Conservation (phyloP, 495 filamentous ascomycete genomes). For the Corynascus novoguineensis region DNA sequence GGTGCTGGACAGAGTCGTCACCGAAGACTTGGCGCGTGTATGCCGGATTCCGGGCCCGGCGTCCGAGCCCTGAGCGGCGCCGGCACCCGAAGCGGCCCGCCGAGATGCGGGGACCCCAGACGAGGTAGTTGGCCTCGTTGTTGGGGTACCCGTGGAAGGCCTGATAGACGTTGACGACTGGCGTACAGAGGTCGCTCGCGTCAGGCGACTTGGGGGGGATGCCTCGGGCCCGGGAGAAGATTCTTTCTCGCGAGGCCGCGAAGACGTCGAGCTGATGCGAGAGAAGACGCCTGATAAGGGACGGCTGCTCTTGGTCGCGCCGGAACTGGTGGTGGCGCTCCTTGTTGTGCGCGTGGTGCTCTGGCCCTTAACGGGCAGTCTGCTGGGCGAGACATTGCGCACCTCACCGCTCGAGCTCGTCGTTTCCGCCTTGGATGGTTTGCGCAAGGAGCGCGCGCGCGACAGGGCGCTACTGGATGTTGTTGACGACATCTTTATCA, state of each 20-base stretch:
- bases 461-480: conserved; percentile 30
- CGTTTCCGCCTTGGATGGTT: conserved; percentile 23
- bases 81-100: conserved; percentile 4
- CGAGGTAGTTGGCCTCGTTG: conserved; percentile 22
- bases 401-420: not conserved
- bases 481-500: conserved; percentile 14
- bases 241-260: not conserved
- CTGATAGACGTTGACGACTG: conserved; percentile 12
- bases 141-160: conserved; percentile 15
- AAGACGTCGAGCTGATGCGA: conserved; percentile 9
- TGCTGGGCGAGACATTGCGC: conserved; percentile 40
- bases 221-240: not conserved
- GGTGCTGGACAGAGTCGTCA: conserved; percentile 38
- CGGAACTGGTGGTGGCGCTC: conserved; percentile 10
- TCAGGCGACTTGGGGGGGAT: not conserved
- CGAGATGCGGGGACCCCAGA: conserved; percentile 15
- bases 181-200: conserved; percentile 6
- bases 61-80: not conserved
- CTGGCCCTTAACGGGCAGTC: conserved; percentile 40
- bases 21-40: conserved; percentile 38
- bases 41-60: not conserved
- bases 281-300: conserved; percentile 16
- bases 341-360: conserved; percentile 14
- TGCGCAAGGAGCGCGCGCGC: conserved; percentile 44
- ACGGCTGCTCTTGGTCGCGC: conserved; percentile 4